Conservation (phyloP, 495 filamentous ascomycete species). For the Penicillium riverlandense region DNA sequence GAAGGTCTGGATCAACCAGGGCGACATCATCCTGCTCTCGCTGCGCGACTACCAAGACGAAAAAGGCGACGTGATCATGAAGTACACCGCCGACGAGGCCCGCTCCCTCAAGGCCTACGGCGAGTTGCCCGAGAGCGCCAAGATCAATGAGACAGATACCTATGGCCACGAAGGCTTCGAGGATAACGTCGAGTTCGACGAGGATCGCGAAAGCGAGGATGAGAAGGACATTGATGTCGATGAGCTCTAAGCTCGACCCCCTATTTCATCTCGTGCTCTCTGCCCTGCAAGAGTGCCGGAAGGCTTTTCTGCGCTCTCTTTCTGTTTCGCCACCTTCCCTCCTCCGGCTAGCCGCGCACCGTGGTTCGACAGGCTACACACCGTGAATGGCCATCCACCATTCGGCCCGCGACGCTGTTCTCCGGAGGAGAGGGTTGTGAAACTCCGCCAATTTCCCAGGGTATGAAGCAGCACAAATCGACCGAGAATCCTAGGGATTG, state of each 20-base stretch:
- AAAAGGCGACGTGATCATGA: constrained; percentile 98
- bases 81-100: constrained; percentile 97
- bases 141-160: constrained; percentile 99
- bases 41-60: constrained; percentile 98
- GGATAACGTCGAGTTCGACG: constrained; percentile 55
- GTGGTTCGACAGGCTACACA: constrained; percentile 8
- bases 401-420: constrained; percentile 7
- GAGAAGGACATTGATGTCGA: constrained; percentile 56
- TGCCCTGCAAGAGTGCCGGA: constrained; percentile 27
- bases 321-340: constrained; percentile 17
- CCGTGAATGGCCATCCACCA: constrained; percentile 1
- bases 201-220: constrained; percentile 50
- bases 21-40: constrained; percentile 95
- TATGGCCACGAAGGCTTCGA: constrained; percentile 60
- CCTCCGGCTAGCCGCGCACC: constrained; percentile 12
- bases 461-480: constrained; percentile 14
- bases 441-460: constrained; percentile 19
- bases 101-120: constrained; percentile 91
- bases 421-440: not conserved
- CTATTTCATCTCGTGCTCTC: constrained; percentile 17
- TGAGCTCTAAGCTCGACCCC: constrained; percentile 42
- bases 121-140: constrained; percentile 92
- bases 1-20: constrained; percentile 99
- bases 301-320: constrained; percentile 15
- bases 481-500: not conserved